Conservation (phyloP, 73 alveolate genomes). For the Paramecium bursaria region DNA sequence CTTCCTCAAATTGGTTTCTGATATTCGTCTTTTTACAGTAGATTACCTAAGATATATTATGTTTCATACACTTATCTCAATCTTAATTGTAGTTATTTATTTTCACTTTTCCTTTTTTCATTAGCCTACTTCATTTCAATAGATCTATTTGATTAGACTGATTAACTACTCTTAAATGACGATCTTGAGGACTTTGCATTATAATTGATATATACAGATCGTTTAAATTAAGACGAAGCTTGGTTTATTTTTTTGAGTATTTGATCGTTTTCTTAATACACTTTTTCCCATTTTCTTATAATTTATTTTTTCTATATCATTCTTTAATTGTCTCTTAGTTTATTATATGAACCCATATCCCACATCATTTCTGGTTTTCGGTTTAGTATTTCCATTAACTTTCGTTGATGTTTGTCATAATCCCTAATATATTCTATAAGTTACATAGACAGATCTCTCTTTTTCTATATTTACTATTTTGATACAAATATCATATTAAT, state of each 20-base stretch:
- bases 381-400: conserved; percentile 9
- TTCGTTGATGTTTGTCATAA: conserved; percentile 2
- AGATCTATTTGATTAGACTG: neutral
- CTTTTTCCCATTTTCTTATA: too few species aligned
- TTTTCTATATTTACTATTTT: neutral
- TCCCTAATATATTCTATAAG: neutral
- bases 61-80: neutral
- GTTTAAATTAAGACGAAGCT: neutral
- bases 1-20: neutral
- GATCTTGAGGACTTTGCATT: neutral
- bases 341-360: neutral
- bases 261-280: neutral
- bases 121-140: neutral
- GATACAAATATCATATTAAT: neutral
- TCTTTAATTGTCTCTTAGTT: neutral
- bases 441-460: neutral
- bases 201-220: neutral
- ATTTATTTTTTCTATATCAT: too few species aligned
- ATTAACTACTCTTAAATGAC: neutral
- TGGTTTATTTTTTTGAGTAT: too few species aligned
- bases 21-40: neutral
- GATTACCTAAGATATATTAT: neutral
- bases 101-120: neutral
- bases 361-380: neutral
- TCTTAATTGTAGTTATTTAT: neutral